Base-by-base conservation (phyloP, 768 basidiomycete species). In the Postia placenta region DNA sequence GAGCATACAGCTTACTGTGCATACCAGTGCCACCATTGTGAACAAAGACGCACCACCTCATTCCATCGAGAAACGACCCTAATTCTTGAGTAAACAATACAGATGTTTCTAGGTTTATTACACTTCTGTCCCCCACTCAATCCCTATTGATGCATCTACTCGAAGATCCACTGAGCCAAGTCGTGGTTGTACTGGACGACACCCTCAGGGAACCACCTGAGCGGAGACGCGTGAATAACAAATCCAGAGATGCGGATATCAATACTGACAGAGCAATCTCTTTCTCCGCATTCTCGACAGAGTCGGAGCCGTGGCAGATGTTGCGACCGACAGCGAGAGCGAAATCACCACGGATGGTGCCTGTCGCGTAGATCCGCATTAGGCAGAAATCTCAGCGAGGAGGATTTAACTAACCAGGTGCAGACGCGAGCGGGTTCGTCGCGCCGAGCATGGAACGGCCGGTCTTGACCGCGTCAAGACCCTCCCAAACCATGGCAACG, bases 331-430 rank as follows among this genome's bases (percentile, higher is more conserved):
- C 87, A 58, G 92, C 90, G 60, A 98, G 85, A 60, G 84, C 86
- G 71, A 78, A 96, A 74, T 96, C 93, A 50, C 92, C 94, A 69
- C 94, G 92, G 75, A 97, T 97, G 54, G 93, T 88, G 52, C 92
- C 90, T 91, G 49, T 22, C n/a, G 19, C 49, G 36, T 11, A 28
- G 51, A 30, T 43, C 22, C 9, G 15, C 28, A 41, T 30, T 20
- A 37, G 26, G 46, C 9, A 36, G 26, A 36, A 36, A 7, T 33
- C 47, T 23, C 30, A 26, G 43, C 5, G 47, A 42, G 25, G 47
- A 27, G 36, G 26, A 25, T 11, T 46, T 23, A 35, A 68, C 82
- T 53, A 56, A 87, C 94, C 95, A 56, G 88, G 79, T 55, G 81
- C 73, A 55, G 95, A 97, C 33, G 77, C 78, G 54, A 97, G 82